Evolutionary conservation across 2,329 filamentous ascomycete genomes (phyloP), one percentile per base, ranked within the genome.

Genomic region (Pezicula carpinea): DNA sequence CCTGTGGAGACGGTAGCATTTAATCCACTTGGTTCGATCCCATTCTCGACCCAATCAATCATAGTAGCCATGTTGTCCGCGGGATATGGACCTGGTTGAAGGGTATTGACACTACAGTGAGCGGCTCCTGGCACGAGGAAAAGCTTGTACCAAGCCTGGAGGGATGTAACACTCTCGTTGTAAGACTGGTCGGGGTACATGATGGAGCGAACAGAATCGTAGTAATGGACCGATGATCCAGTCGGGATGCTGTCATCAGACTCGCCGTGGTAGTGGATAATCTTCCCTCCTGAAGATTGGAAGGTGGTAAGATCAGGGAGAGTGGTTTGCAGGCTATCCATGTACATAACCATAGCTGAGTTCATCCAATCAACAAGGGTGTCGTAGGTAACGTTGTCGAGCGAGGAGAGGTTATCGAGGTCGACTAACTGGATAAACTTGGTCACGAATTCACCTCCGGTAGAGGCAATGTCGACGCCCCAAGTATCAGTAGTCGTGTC

Each of bases 21-120:
- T 18, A 70, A 59, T 3, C 54, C 53, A 4, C 41, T 36, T 2
- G 67, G 67, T 50, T 55, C 55, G 14, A 62, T 52, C 17, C 62
- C 84, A 53, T 85, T 86, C 53, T 75, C 77, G 13, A 88, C 69
- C 56, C 74, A 86, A 58, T 87, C 80, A 59, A 88, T 86, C 15
- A 81, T 80, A 2, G 80, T 86, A 1, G 82, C 79, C 64, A 87
- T 81, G 36, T 87, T 82, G 10, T 80, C 79, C 38, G 45, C 26
- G 7, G 53, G 53, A 22, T 44, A 53, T 19, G 53, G 53, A 23
- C 50, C 48, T 0, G 72, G 71, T 62, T 74, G 69, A 3, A 71
- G 62, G 6, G 59, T 45, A 61, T 75, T 77, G 39, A 62, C 57
- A 0, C 66, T 63, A 52, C 76, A 81, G 64, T 78, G 76, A 0